These are phyloP conservation scores for Fusarium longipes DNA, from an alignment of 2,329 filamentous ascomycete species.

Conservation along the genomic window DNA sequence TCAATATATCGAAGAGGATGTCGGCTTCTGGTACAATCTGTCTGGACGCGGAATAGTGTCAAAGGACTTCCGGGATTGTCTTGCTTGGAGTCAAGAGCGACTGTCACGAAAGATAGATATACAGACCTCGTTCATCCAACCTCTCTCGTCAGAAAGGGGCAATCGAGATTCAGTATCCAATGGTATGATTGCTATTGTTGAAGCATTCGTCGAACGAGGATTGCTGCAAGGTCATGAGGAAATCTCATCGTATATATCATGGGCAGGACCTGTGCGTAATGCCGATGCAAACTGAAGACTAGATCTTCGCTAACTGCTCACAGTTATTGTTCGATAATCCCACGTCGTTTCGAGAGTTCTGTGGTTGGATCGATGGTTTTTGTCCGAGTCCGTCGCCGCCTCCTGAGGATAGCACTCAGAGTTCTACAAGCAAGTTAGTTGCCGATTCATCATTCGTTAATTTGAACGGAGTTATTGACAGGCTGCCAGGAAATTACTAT, in stretches of 20 bases:
- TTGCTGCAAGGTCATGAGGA: conserved; percentile 18
- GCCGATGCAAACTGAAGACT: no score
- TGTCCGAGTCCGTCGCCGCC: background rate
- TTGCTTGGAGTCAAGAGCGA: background rate
- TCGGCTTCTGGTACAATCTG: background rate
- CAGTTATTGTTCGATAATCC: conserved; percentile 5
- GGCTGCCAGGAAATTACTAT: accelerated
- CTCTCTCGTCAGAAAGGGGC: accelerated
- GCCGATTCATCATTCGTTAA: no score
- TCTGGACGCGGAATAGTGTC: background rate
- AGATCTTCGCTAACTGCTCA: background rate
- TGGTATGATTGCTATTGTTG: conserved; percentile 11
- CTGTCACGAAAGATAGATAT: background rate
- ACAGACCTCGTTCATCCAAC: background rate
- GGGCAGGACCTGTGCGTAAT: conserved; percentile 10
- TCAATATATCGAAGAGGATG: background rate
- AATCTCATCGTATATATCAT: conserved; percentile 19
- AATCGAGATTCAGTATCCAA: background rate
- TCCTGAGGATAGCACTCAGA: accelerated
- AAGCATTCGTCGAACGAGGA: conserved; percentile 25
- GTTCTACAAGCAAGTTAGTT: background rate
- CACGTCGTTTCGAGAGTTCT: background rate
- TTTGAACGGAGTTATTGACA: background rate
- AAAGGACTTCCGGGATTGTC: background rate
- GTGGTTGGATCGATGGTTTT: conserved; percentile 2